Evolutionary conservation across 129 eudicot species (phyloP).

Genomic region (Artemisia tridentata): DNA sequence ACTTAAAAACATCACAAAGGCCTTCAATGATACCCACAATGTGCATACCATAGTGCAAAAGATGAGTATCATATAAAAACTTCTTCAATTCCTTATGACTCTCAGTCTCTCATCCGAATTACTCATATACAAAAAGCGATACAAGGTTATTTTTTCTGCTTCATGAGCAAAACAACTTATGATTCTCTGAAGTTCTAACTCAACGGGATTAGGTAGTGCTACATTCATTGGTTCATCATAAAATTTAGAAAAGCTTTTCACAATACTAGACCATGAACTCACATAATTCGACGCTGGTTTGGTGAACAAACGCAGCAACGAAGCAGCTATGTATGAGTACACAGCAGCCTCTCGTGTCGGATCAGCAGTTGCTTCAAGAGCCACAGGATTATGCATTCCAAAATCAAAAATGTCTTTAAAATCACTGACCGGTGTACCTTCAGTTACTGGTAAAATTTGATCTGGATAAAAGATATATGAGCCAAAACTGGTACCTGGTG

Average conservation of each 20-base stretch:
- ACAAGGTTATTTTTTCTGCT: no score
- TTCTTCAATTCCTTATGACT: no score
- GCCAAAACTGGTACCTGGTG: constrained; percentile 6
- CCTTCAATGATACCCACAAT: no score
- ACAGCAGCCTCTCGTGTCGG: constrained; percentile 12
- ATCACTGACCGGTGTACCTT: not conserved
- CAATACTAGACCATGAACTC: not conserved
- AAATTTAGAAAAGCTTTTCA: not conserved
- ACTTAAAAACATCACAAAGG: no score
- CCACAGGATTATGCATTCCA: not conserved
- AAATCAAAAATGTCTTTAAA: not conserved
- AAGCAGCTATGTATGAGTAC: constrained; percentile 7
- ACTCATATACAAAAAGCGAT: no score
- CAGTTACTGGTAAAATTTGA: not conserved
- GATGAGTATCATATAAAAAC: no score
- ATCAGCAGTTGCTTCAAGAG: not conserved
- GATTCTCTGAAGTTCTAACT: not conserved
- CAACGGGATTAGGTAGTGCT: not conserved
- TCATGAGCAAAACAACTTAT: not conserved
- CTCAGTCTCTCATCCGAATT: no score
- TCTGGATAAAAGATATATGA: not conserved
- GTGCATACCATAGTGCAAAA: no score
- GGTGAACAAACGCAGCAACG: constrained; percentile 1
- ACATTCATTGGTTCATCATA: constrained; percentile 2
- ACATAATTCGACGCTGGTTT: constrained; percentile 1